Conservation (phyloP, 2,329 filamentous ascomycete species). For the Diaporthe sp. region DNA sequence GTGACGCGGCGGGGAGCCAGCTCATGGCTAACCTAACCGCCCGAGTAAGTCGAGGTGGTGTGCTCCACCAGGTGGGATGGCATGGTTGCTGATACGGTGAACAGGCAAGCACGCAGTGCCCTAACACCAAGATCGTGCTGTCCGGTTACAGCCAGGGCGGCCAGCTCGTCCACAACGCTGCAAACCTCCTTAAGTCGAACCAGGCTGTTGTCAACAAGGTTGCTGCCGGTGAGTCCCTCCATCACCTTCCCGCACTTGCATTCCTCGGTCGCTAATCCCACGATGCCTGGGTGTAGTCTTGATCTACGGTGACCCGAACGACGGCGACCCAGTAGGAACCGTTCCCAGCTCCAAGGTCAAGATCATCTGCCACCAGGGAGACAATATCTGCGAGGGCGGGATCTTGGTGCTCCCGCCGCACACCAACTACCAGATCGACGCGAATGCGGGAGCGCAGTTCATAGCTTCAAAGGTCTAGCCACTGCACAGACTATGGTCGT, state of each 20-base stretch:
- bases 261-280: neutral
- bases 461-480: constrained; percentile 26
- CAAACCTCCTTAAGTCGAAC: constrained; percentile 35
- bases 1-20: constrained; percentile 37
- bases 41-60: neutral
- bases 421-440: constrained; percentile 31
- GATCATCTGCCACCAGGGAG: constrained; percentile 36
- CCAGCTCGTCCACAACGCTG: constrained; percentile 44
- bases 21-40: constrained; percentile 30
- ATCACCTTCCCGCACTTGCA: no score
- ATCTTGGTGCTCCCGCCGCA: constrained; percentile 22
- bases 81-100: neutral
- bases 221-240: constrained; percentile 28
- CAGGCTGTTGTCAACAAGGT: constrained; percentile 35
- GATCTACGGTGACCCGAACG: constrained; percentile 42
- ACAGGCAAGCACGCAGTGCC: constrained; percentile 43
- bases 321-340: constrained; percentile 32
- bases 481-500: neutral
- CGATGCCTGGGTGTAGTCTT: constrained; percentile 31
- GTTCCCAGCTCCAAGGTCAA: constrained; percentile 32
- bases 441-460: constrained; percentile 28
- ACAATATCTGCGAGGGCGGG: constrained; percentile 35
- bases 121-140: constrained; percentile 53
- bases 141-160: constrained; percentile 50
- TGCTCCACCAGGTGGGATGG: no score